phyloP scores from a whole-genome alignment of 2,329 filamentous ascomycete genomes.

The Phaeomoniella chlamydospora region DNA sequence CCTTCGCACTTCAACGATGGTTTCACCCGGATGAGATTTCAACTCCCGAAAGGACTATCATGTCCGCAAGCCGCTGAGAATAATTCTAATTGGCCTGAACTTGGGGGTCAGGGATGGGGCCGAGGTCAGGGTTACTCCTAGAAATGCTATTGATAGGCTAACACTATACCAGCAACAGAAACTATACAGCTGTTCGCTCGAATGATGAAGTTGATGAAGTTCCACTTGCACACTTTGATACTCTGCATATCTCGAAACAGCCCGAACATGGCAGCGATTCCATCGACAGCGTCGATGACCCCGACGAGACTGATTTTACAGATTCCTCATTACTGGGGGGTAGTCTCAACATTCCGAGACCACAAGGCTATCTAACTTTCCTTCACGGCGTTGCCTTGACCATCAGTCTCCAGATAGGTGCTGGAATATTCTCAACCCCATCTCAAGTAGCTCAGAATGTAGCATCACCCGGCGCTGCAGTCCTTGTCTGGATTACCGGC shows the following conservation, averaged over 20 bases:
- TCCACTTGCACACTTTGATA: neutral
- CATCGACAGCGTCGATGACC: neutral
- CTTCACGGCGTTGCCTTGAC: conserved; percentile 24
- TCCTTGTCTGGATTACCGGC: conserved; percentile 27
- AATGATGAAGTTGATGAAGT: neutral
- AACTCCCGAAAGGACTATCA: no score
- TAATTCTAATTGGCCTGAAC: no score
- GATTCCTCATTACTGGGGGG: neutral
- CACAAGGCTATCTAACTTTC: conserved; percentile 1
- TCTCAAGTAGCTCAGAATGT: conserved; percentile 28
- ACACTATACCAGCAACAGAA: no score
- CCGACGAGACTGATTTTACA: neutral
- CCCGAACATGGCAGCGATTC: neutral
- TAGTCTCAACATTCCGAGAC: neutral
- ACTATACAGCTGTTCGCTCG: neutral
- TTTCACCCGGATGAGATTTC: no score
- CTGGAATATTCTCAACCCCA: conserved; percentile 32
- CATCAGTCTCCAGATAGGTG: conserved; percentile 32
- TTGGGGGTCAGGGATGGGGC: no score
- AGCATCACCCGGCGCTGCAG: conserved; percentile 24
- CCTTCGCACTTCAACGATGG: no score
- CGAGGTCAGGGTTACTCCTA: no score
- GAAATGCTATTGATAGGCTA: no score
- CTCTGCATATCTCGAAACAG: neutral
- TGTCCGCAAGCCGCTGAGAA: no score